A percentile compares a stretch with the other conserved stretches of the same genome.
phyloP scores from a whole-genome alignment of 192 early-diverging fungal genomes.

The Piromyces sp. region DNA sequence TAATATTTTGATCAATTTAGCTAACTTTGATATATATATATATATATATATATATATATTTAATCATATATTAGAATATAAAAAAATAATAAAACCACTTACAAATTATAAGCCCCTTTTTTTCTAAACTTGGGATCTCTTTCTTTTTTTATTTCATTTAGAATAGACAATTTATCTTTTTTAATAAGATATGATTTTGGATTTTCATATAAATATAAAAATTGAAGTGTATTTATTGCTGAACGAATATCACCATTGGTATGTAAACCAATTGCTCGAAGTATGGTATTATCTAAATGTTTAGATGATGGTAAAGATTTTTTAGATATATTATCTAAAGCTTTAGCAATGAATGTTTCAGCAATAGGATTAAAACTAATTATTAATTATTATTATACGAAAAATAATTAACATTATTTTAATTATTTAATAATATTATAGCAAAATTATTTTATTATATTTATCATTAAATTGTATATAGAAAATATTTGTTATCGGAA shows the following conservation, averaged over 20 bases:
- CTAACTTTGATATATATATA: no score
- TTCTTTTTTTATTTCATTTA: background rate
- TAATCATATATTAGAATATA: no score
- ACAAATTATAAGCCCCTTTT: background rate
- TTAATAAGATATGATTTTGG: background rate
- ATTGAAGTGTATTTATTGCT: slow-evolving; percentile 37
- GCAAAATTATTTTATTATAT: no score
- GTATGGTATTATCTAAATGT: slow-evolving; percentile 7
- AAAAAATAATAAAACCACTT: no score
- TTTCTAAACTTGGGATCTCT: background rate
- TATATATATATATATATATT: no score
- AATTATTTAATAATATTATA: no score
- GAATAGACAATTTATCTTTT: background rate
- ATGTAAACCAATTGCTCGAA: slow-evolving; percentile 13
- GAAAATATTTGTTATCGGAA: no score
- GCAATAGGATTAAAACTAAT: slow-evolving; percentile 37
- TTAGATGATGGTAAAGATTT: slow-evolving; percentile 8
- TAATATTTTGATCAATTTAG: no score
- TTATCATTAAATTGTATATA: no score
- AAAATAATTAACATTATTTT: no score
- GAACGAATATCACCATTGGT: slow-evolving; percentile 38
- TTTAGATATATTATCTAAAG: slow-evolving; percentile 21
- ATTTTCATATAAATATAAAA: background rate
- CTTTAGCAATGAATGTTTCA: slow-evolving; percentile 39
- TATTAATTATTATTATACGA: background rate